Evolutionary conservation across 1,139 yeast genomes (phyloP).

Genomic region (Kodamaea fungicola): DNA sequence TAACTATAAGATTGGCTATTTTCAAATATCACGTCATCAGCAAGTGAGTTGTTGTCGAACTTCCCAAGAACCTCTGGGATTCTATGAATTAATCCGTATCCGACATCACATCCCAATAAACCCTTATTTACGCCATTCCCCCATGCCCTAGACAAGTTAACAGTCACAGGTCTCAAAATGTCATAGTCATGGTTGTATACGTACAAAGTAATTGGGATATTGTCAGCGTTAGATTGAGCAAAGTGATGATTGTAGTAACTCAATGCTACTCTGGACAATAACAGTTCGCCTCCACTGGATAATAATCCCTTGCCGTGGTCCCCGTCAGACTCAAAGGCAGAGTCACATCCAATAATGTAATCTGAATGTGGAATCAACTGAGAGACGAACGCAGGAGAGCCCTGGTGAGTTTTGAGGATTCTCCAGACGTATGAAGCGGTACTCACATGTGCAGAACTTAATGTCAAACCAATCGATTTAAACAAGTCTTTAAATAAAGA

Average conservation of each 20-base stretch:
- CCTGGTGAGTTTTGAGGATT: conserved; percentile 66
- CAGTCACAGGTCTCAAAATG: conserved; percentile 80
- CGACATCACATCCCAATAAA: conserved; percentile 89
- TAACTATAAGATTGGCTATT: conserved; percentile 16
- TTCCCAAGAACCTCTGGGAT: conserved; percentile 68
- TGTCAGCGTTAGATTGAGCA: conserved; percentile 30
- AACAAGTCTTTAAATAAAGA: conserved; percentile 22
- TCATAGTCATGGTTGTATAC: conserved; percentile 90
- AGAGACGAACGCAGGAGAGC: conserved; percentile 83
- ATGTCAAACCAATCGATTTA: conserved; percentile 54
- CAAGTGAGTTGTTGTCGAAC: conserved; percentile 29
- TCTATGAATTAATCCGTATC: conserved; percentile 85
- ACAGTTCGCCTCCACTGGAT: conserved; percentile 81
- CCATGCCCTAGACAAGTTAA: conserved; percentile 47
- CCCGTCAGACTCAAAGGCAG: conserved; percentile 34
- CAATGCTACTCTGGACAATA: conserved; percentile 63
- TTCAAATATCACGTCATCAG: conserved; percentile 41
- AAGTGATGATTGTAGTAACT: conserved; percentile 54
- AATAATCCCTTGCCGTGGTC: conserved; percentile 60
- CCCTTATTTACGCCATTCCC: conserved; percentile 51
- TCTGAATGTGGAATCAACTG: conserved; percentile 85
- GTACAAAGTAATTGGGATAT: conserved; percentile 52
- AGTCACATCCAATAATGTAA: conserved; percentile 84
- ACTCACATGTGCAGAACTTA: conserved; percentile 74
- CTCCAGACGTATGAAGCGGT: conserved; percentile 89